Conservation (phyloP, 805 yeast species). For the Zygoascus bituminiphila region DNA sequence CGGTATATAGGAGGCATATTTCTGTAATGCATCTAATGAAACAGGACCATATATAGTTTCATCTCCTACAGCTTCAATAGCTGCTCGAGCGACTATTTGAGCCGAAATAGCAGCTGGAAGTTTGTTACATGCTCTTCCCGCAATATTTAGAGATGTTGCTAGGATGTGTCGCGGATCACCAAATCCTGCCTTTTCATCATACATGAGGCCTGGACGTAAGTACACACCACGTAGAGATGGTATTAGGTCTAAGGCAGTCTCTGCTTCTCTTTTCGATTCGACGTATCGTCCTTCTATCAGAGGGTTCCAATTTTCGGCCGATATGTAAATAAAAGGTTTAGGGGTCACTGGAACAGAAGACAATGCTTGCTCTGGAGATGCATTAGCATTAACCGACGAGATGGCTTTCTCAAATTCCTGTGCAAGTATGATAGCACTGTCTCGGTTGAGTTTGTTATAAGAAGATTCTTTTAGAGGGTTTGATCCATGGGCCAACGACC, state of each 20-base stretch:
- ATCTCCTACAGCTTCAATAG: conserved; percentile 48
- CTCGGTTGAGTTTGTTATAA: conserved; percentile 55
- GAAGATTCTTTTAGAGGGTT: conserved; percentile 46
- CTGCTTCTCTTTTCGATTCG: conserved; percentile 70
- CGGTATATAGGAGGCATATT: conserved; percentile 9
- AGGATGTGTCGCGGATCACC: conserved; percentile 2
- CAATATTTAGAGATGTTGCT: neutral
- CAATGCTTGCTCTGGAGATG: neutral
- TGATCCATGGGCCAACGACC: conserved; percentile 34
- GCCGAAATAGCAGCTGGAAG: conserved; percentile 28
- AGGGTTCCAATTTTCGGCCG: conserved; percentile 70
- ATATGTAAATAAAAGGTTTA: conserved; percentile 57
- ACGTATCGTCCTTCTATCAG: conserved; percentile 65
- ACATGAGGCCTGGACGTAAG: conserved; percentile 80
- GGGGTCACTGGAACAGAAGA: conserved; percentile 2
- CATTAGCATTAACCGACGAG: neutral
- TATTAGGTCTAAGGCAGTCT: conserved; percentile 39
- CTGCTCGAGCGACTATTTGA: conserved; percentile 55
- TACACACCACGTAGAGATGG: conserved; percentile 51
- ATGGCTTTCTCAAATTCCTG: neutral
- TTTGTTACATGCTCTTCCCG: neutral
- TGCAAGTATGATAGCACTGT: conserved; percentile 55
- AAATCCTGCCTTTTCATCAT: conserved; percentile 37
- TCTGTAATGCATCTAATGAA: conserved; percentile 37
- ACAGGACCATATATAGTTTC: conserved; percentile 48